Evolutionary conservation across 345 rosid species (phyloP).

Genomic region (Adansonia digitata): DNA sequence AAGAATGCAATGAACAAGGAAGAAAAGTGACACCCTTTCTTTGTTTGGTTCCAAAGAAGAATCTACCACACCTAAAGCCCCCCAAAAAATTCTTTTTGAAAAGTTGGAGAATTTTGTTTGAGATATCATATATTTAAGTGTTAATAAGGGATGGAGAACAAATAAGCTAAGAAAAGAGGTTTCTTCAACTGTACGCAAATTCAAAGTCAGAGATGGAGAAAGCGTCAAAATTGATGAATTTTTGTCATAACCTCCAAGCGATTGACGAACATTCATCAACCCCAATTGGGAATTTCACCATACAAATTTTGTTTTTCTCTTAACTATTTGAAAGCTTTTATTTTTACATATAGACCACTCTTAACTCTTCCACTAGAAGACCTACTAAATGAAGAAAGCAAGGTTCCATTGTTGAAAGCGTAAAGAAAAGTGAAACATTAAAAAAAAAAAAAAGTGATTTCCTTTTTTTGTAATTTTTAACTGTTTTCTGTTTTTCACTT

Average conservation of each 20-base stretch:
- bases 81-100: neutral
- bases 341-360: too few species aligned
- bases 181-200: constrained; percentile 38
- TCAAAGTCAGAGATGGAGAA: constrained; percentile 37
- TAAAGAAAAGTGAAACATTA: neutral
- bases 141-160: constrained; percentile 23
- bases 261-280: constrained; percentile 29
- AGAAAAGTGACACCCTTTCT: constrained; percentile 22
- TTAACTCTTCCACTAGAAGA: constrained; percentile 16
- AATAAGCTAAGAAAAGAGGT: constrained; percentile 22
- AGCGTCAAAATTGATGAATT: neutral
- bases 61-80: constrained; percentile 16
- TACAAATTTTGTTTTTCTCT: neutral
- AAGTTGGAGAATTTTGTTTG: constrained; percentile 7
- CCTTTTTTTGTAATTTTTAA: too few species aligned
- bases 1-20: constrained; percentile 16
- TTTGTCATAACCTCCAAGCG: constrained; percentile 16
- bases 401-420: constrained; percentile 7
- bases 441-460: too few species aligned
- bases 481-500: too few species aligned
- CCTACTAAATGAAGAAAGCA: constrained; percentile 4
- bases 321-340: neutral
- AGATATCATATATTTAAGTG: neutral
- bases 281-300: constrained; percentile 23
- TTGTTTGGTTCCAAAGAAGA: constrained; percentile 19